A percentile compares a stretch with the other conserved stretches of the same genome.
Evolutionary conservation across 345 rosid species (phyloP).

Genomic region (Gynandropsis gynandra): DNA sequence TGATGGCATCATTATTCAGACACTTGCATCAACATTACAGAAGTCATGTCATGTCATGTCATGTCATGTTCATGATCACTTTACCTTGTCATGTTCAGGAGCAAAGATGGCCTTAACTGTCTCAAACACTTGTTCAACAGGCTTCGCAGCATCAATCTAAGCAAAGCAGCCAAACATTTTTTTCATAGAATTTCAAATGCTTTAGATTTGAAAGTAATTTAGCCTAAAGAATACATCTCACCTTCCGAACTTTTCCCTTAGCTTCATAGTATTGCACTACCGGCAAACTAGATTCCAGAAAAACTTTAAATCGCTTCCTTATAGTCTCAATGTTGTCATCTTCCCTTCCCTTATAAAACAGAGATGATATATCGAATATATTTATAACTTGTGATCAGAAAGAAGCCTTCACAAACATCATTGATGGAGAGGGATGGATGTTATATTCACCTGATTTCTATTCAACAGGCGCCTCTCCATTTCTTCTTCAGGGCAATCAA

Average conservation of each 20-base stretch:
- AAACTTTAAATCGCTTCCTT: conserved; percentile 66
- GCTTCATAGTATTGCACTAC: conserved; percentile 48
- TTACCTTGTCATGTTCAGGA: conserved; percentile 60
- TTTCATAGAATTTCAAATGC: not conserved
- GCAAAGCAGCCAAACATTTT: conserved; percentile 18
- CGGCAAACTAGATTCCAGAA: conserved; percentile 61
- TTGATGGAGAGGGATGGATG: not conserved
- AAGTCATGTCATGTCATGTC: too few relatives aligned
- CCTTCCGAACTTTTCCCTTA: conserved; percentile 64
- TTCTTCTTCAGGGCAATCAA: conserved; percentile 48
- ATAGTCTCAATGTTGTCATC: conserved; percentile 76
- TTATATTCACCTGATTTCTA: conserved; percentile 60
- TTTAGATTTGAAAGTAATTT: not conserved
- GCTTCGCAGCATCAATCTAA: conserved; percentile 70
- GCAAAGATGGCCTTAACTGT: conserved; percentile 46
- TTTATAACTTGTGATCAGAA: not conserved
- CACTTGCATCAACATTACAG: conserved; percentile 11
- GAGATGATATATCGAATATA: not conserved
- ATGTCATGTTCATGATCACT: too few relatives aligned
- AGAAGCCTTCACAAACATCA: conserved; percentile 5
- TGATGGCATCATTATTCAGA: conserved; percentile 15
- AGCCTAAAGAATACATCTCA: conserved; percentile 19
- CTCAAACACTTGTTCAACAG: conserved; percentile 58
- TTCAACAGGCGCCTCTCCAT: conserved; percentile 59
- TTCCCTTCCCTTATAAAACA: conserved; percentile 52